Evolutionary conservation across 192 early-diverging fungal species (phyloP).

Genomic region (Coemansia sp.): DNA sequence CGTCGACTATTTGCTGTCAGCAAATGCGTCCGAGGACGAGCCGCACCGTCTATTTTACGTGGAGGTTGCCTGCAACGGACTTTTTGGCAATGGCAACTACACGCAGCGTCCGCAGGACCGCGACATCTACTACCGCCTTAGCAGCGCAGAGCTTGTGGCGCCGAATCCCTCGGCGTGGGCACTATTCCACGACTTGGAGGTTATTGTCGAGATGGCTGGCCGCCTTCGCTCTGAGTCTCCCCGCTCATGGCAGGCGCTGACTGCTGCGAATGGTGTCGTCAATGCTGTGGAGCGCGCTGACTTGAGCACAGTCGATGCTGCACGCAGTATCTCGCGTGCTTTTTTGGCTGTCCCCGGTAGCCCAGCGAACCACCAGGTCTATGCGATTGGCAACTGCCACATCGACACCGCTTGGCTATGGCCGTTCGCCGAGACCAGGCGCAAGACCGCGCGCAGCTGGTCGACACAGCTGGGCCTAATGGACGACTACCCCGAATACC

Average conservation of each 20-base stretch:
- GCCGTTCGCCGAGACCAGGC: constrained; percentile 95
- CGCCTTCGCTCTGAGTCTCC: constrained; percentile 71
- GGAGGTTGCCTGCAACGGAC: constrained; percentile 88
- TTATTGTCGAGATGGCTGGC: constrained; percentile 72
- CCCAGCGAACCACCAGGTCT: constrained; percentile 65
- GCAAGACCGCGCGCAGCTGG: constrained; percentile 85
- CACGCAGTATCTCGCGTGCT: constrained; percentile 52
- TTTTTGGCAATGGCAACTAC: constrained; percentile 81
- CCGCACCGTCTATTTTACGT: constrained; percentile 70
- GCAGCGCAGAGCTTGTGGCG: constrained; percentile 65
- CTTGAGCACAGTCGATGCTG: constrained; percentile 49
- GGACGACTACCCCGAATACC: constrained; percentile 86
- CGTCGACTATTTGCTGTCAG: constrained; percentile 56
- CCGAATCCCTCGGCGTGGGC: constrained; percentile 69
- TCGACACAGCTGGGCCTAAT: constrained; percentile 74
- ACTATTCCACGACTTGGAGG: constrained; percentile 77
- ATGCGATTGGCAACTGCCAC: constrained; percentile 91
- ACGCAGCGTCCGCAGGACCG: constrained; percentile 66
- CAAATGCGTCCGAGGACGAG: constrained; percentile 43
- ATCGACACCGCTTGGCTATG: constrained; percentile 91
- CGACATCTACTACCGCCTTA: constrained; percentile 63
- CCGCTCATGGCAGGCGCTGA: constrained; percentile 75
- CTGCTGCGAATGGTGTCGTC: constrained; percentile 74
- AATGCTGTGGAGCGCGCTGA: constrained; percentile 64
- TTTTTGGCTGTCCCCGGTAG: constrained; percentile 70